These are phyloP conservation scores for Sphenostylis stenocarpa DNA, from an alignment of 306 rosid species.

Conservation along the genomic window DNA sequence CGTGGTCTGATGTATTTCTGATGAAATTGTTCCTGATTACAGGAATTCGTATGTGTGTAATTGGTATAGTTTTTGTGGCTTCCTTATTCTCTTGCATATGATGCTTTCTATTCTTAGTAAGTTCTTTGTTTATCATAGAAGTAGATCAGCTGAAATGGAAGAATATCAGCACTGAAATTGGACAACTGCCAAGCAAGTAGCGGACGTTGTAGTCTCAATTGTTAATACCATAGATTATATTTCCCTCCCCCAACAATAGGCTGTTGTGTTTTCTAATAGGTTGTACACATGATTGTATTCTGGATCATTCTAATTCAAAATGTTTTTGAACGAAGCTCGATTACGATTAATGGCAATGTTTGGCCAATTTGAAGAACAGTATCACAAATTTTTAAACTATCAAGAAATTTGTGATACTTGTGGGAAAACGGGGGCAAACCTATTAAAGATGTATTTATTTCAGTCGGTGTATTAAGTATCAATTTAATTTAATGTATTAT, in stretches of 20 bases:
- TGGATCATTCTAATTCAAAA: constrained; percentile 23
- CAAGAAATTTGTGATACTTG: not conserved
- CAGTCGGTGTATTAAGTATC: not conserved
- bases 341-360: not conserved
- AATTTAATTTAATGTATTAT: not conserved
- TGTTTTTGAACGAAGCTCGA: not conserved
- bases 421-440: not conserved
- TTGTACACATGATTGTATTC: constrained; percentile 16
- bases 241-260: constrained; percentile 15
- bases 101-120: not conserved
- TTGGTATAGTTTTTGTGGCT: not conserved
- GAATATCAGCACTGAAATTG: constrained; percentile 7
- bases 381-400: not conserved
- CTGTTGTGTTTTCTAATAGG: not conserved
- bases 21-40: not conserved
- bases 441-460: not conserved
- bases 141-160: constrained; percentile 23
- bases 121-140: not conserved
- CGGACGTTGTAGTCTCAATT: constrained; percentile 18
- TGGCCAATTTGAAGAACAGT: not conserved
- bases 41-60: constrained; percentile 2
- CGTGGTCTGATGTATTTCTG: not conserved
- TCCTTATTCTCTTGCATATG: not conserved
- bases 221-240: constrained; percentile 22
- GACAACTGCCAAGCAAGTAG: constrained; percentile 16